These are phyloP conservation scores for Pseudoneurospora amorphoporcata DNA, from an alignment of 495 filamentous ascomycete species.

Conservation along the genomic window DNA sequence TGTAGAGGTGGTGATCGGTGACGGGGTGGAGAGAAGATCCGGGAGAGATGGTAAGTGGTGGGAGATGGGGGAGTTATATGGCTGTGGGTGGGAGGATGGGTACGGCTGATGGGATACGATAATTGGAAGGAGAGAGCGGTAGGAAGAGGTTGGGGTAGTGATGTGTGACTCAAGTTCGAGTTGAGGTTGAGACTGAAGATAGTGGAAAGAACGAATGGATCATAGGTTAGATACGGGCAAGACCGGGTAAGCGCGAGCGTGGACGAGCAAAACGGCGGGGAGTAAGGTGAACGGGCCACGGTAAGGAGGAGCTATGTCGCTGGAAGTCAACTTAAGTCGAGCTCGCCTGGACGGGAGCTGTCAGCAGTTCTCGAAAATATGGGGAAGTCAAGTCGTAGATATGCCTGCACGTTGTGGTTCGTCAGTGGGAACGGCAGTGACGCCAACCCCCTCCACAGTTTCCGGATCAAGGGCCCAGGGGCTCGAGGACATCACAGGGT, in stretches of 20 bases:
- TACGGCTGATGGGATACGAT: background rate
- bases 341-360: background rate
- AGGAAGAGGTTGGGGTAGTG: background rate
- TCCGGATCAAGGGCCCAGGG: background rate
- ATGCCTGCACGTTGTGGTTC: background rate
- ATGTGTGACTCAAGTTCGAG: background rate
- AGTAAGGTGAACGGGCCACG: background rate
- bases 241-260: background rate
- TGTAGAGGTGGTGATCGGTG: background rate
- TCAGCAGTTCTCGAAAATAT: background rate
- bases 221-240: background rate
- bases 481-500: background rate
- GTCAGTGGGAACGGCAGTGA: background rate
- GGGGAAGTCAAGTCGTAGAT: background rate
- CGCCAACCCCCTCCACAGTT: background rate
- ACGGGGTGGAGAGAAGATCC: background rate
- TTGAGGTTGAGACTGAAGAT: background rate
- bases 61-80: background rate
- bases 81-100: background rate
- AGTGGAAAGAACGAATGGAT: background rate
- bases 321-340: no score
- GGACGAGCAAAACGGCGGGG: background rate
- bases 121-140: background rate
- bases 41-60: background rate
- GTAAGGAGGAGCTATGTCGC: background rate